These are phyloP conservation scores for Tripterygium wilfordii DNA, from an alignment of 177 flowering plant species.

Conservation along the genomic window DNA sequence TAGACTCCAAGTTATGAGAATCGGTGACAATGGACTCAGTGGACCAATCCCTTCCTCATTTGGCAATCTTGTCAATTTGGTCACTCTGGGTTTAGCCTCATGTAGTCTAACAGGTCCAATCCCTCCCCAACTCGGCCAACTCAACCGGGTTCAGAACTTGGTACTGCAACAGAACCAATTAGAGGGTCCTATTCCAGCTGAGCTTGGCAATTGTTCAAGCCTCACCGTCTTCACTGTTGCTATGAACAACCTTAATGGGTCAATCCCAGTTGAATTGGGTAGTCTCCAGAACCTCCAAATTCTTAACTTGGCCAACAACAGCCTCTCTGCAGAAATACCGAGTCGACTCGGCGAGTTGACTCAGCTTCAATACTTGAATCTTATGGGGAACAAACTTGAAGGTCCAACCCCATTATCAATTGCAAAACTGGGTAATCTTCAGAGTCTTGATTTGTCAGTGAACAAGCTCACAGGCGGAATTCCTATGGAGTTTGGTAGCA, in stretches of 20 bases:
- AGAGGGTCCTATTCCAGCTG: constrained; percentile 62
- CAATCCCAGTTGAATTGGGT: constrained; percentile 65
- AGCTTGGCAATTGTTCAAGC: constrained; percentile 66
- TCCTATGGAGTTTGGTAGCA: constrained; percentile 56
- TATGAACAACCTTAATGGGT: constrained; percentile 55
- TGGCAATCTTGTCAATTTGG: constrained; percentile 51
- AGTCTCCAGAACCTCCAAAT: constrained; percentile 40
- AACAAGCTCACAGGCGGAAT: constrained; percentile 64
- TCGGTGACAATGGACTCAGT: constrained; percentile 76
- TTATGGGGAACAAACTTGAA: constrained; percentile 63
- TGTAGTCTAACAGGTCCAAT: constrained; percentile 67
- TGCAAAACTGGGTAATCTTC: constrained; percentile 47
- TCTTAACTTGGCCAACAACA: constrained; percentile 75
- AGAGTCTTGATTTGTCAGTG: constrained; percentile 69
- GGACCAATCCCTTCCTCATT: constrained; percentile 71
- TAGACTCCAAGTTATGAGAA: constrained; percentile 54
- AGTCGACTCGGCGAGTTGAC: constrained; percentile 48
- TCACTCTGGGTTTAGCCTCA: constrained; percentile 68
- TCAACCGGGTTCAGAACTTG: constrained; percentile 40
- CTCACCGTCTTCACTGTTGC: constrained; percentile 60
- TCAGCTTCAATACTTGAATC: constrained; percentile 64
- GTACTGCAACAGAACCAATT: constrained; percentile 62
- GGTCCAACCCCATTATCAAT: constrained; percentile 69
- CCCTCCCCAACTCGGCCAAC: constrained; percentile 64
- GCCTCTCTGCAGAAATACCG: constrained; percentile 68